phyloP scores from a whole-genome alignment of 495 filamentous ascomycete species.

The Talaromyces wortmannii region DNA sequence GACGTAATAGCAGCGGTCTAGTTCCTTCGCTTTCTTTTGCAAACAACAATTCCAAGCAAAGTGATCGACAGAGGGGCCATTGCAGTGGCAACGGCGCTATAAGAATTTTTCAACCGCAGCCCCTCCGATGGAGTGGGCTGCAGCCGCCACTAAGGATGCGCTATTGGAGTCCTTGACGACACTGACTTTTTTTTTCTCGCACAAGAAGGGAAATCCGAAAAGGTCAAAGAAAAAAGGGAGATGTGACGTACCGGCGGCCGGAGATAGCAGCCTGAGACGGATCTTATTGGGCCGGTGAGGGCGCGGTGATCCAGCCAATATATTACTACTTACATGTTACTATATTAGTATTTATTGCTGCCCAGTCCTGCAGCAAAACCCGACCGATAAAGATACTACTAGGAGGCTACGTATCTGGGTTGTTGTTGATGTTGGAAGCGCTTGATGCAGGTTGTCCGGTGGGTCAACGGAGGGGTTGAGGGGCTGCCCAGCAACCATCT shows the following conservation, averaged over 20 bases:
- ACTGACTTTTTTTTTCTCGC: not conserved
- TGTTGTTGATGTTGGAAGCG: not conserved
- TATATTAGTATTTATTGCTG: not conserved
- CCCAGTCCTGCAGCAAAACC: not conserved
- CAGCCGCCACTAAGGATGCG: slow-evolving; percentile 3
- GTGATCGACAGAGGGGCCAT: not conserved
- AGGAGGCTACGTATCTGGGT: not conserved
- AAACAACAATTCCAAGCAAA: not conserved
- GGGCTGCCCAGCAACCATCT: not conserved
- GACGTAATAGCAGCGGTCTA: too few species aligned
- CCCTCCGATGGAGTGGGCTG: not conserved
- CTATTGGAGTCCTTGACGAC: slow-evolving; percentile 1
- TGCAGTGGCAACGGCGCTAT: not conserved
- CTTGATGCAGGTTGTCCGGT: not conserved
- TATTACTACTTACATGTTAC: too few species aligned
- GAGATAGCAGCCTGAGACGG: too few species aligned
- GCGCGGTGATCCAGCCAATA: too few species aligned
- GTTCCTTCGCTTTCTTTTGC: not conserved
- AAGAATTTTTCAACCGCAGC: not conserved
- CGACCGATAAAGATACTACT: not conserved
- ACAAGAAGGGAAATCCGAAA: too few species aligned
- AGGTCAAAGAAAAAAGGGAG: too few species aligned
- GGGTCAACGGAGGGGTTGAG: not conserved
- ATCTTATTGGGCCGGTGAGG: too few species aligned
- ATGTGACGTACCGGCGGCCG: too few species aligned